phyloP scores from a whole-genome alignment of 73 alveolate genomes.

The Urostyla sp. region DNA sequence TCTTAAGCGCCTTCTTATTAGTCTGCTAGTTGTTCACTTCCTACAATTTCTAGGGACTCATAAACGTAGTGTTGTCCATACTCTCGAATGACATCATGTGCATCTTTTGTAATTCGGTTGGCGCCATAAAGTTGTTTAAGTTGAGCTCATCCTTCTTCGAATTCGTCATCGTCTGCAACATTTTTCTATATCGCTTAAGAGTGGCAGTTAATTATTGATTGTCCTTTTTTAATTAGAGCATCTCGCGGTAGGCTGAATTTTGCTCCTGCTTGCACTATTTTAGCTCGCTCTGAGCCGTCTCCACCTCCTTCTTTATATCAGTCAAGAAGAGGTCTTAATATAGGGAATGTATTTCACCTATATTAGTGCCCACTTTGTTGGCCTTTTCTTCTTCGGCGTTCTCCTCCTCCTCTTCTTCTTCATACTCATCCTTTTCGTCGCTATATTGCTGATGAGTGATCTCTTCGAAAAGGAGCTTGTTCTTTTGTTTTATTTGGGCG shows the following conservation, averaged over 20 bases:
- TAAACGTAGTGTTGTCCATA: slow-evolving; percentile 14
- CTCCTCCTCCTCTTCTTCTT: slow-evolving; percentile 32
- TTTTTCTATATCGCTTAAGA: slow-evolving; percentile 69
- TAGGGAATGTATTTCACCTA: slow-evolving; percentile 78
- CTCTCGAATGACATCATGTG: slow-evolving; percentile 48
- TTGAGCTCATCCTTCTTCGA: slow-evolving; percentile 10
- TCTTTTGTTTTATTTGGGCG: slow-evolving; percentile 32
- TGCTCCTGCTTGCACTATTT: slow-evolving; percentile 67
- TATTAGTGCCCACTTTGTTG: slow-evolving; percentile 6
- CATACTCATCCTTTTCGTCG: slow-evolving; percentile 9
- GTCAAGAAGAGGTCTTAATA: slow-evolving; percentile 77
- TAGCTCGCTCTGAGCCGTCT: slow-evolving; percentile 67
- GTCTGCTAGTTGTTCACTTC: background rate
- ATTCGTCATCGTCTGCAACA: slow-evolving; percentile 67
- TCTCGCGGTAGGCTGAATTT: slow-evolving; percentile 67
- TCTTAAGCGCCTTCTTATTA: slow-evolving; percentile 2
- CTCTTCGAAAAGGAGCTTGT: slow-evolving; percentile 22
- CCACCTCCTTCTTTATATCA: slow-evolving; percentile 75
- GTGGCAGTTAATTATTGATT: slow-evolving; percentile 73
- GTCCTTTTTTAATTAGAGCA: slow-evolving; percentile 65
- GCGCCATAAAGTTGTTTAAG: slow-evolving; percentile 14
- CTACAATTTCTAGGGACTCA: background rate
- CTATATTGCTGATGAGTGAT: too few species aligned
- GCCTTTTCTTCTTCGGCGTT: background rate
- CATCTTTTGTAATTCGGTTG: slow-evolving; percentile 36